Percentiles rank a stretch among this genome's conserved stretches.
These are phyloP conservation scores for Podospora australis DNA, from an alignment of 495 filamentous ascomycete species.

Conservation along the genomic window DNA sequence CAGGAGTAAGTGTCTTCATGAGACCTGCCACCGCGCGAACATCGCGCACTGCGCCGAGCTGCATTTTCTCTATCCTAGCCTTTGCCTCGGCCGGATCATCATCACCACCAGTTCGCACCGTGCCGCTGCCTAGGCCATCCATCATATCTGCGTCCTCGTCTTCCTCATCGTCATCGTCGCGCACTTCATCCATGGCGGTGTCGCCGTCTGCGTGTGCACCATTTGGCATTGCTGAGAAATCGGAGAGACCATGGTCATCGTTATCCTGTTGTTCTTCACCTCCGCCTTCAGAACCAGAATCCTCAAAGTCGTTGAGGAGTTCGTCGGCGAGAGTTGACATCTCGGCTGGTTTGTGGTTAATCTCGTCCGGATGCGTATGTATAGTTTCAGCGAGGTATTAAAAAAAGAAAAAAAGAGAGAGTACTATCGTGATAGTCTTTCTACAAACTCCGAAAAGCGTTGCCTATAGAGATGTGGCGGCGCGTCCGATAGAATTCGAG, in stretches of 20 bases:
- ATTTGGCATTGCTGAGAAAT: constrained; percentile 15
- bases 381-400: no score
- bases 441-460: no score
- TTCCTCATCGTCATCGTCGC: constrained; percentile 41
- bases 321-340: constrained; percentile 82
- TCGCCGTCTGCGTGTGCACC: constrained; percentile 22
- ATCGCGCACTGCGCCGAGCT: constrained; percentile 62
- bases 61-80: constrained; percentile 72
- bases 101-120: no score
- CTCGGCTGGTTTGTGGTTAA: no score
- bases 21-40: constrained; percentile 66
- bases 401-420: no score
- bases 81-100: constrained; percentile 65
- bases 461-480: no score
- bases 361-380: no score
- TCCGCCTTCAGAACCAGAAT: constrained; percentile 56
- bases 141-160: constrained; percentile 42
- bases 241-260: constrained; percentile 37
- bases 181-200: constrained; percentile 19
- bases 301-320: constrained; percentile 85
- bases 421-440: no score
- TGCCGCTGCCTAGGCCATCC: constrained; percentile 37
- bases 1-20: constrained; percentile 70
- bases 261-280: constrained; percentile 37
- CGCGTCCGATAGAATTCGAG: no score